phyloP scores from a whole-genome alignment of 2,329 filamentous ascomycete genomes.

The Calonectria pseudoturangicola region DNA sequence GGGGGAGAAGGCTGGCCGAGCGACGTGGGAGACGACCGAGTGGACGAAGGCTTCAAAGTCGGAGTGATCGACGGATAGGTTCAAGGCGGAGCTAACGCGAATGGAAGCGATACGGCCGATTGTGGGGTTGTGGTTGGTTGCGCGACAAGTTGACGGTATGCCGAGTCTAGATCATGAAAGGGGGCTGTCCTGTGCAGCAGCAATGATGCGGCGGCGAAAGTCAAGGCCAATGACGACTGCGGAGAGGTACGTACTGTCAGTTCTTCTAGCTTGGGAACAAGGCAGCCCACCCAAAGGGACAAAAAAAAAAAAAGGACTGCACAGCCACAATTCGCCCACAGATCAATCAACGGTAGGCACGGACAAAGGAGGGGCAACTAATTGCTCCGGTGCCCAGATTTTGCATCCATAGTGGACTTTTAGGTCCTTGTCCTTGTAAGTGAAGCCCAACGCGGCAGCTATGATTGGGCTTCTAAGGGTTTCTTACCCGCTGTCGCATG shows the following conservation, averaged over 20 bases:
- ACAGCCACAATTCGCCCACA: constrained; percentile 22
- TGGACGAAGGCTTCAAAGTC: neutral
- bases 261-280: neutral
- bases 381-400: constrained; percentile 4
- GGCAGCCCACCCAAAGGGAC: neutral
- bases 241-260: constrained; percentile 5
- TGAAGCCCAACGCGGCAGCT: constrained; percentile 28
- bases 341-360: constrained; percentile 21
- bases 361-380: constrained; percentile 19
- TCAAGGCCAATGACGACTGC: constrained; percentile 30
- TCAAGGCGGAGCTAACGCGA: constrained; percentile 24
- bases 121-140: constrained; percentile 26
- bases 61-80: constrained; percentile 7
- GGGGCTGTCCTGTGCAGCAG: constrained; percentile 24
- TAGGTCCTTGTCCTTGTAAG: constrained; percentile 23
- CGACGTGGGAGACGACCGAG: neutral
- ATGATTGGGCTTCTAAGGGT: constrained; percentile 25
- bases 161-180: constrained; percentile 26
- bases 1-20: neutral
- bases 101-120: constrained; percentile 1
- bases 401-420: constrained; percentile 7
- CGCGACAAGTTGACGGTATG: constrained; percentile 21
- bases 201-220: constrained; percentile 30
- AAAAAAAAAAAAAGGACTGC: neutral
- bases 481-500: constrained; percentile 20